Evolutionary conservation across 2,329 filamentous ascomycete genomes (phyloP).

Genomic region (Exophiala bonariae): DNA sequence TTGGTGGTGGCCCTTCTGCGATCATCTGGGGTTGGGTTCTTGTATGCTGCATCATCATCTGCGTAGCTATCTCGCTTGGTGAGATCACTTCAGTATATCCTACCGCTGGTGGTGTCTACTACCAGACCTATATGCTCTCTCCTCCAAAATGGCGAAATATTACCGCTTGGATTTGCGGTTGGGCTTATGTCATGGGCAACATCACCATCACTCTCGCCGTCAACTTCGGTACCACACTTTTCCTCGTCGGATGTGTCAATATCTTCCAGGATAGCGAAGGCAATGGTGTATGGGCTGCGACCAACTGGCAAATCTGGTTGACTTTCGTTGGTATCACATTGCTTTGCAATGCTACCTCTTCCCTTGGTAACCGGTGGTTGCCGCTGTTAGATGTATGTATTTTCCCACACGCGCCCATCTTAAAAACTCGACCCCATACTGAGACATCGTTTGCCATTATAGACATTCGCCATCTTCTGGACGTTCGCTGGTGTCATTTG

Average conservation of each 20-base stretch:
- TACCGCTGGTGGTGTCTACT: constrained; percentile 77
- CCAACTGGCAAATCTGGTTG: constrained; percentile 48
- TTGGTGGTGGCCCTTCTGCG: constrained; percentile 65
- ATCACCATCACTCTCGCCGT: constrained; percentile 82
- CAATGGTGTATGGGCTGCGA: constrained; percentile 45
- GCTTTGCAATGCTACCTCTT: constrained; percentile 51
- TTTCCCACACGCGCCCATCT: neutral
- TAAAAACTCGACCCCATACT: too few relatives aligned
- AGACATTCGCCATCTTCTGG: constrained; percentile 74
- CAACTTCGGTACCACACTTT: constrained; percentile 68
- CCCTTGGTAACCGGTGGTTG: constrained; percentile 55
- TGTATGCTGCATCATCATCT: constrained; percentile 69
- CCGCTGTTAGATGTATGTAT: constrained; percentile 65
- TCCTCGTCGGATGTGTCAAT: constrained; percentile 57
- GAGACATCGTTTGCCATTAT: constrained; percentile 8
- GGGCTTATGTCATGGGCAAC: constrained; percentile 76
- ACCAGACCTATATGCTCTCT: constrained; percentile 75
- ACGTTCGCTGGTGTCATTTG: constrained; percentile 70
- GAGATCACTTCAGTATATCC: constrained; percentile 77
- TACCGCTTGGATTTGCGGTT: constrained; percentile 71
- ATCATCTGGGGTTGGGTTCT: constrained; percentile 73
- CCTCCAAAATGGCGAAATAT: constrained; percentile 61
- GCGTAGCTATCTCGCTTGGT: constrained; percentile 68
- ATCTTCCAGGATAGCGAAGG: constrained; percentile 52
- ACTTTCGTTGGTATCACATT: constrained; percentile 52